phyloP scores from a whole-genome alignment of 2,329 filamentous ascomycete species.

The Fusarium avenaceum region DNA sequence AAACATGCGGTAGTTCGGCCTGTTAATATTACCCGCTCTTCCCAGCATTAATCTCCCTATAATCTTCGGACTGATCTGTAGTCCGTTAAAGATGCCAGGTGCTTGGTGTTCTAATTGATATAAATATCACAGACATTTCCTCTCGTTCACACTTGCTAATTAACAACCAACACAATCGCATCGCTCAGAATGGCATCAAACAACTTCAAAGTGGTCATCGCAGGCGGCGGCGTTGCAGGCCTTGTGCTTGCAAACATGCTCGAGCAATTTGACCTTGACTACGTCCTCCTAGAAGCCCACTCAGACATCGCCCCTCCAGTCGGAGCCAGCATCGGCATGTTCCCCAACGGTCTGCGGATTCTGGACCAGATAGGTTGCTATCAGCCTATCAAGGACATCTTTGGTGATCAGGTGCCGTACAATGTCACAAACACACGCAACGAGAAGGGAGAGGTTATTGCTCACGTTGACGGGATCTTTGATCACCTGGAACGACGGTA shows the following conservation, averaged over 20 bases:
- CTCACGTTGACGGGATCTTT: too few species aligned
- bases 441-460: accelerated
- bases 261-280: conserved; percentile 57
- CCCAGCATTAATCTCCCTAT: too few species aligned
- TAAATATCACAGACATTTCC: too few species aligned
- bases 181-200: too few species aligned
- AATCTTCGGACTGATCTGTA: too few species aligned
- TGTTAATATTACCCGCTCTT: too few species aligned
- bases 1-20: too few species aligned
- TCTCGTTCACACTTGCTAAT: too few species aligned
- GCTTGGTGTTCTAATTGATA: too few species aligned
- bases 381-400: background rate
- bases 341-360: conserved; percentile 60
- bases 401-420: background rate
- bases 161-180: too few species aligned
- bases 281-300: conserved; percentile 62
- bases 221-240: conserved; percentile 31
- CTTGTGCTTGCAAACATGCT: conserved; percentile 36
- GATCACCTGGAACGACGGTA: too few species aligned
- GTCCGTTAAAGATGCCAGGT: too few species aligned
- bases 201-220: conserved; percentile 15
- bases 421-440: background rate
- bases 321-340: conserved; percentile 63
- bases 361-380: conserved; percentile 60
- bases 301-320: conserved; percentile 58